Conservation (phyloP, 495 filamentous ascomycete genomes). For the Bombardia bombarda region DNA sequence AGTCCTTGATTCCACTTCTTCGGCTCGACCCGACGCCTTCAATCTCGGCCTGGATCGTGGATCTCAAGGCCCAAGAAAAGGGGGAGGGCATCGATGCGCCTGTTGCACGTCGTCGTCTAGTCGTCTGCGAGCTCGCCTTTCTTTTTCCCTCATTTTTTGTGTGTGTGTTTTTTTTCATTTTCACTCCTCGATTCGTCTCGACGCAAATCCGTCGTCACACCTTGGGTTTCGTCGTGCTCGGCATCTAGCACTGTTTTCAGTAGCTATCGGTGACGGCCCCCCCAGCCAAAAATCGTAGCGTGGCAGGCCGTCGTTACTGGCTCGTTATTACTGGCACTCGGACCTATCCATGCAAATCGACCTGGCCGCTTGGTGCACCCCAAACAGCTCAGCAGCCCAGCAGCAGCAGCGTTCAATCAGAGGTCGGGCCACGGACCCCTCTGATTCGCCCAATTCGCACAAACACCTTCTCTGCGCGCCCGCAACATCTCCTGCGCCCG, state of each 20-base stretch:
- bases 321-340: too few relatives aligned
- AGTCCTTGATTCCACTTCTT: background rate
- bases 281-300: conserved; percentile 13
- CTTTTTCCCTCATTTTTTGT: conserved; percentile 1
- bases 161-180: conserved; percentile 3
- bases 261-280: conserved; percentile 3
- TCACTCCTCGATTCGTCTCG: too few relatives aligned
- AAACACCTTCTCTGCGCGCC: conserved; percentile 28
- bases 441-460: conserved; percentile 27
- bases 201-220: too few relatives aligned
- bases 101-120: background rate
- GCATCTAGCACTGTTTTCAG: conserved; percentile 3
- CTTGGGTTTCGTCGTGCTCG: background rate
- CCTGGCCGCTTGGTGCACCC: background rate
- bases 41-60: background rate
- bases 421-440: conserved; percentile 13
- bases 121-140: conserved; percentile 1
- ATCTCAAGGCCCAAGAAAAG: background rate
- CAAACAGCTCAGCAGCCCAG: background rate
- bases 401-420: conserved; percentile 9
- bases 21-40: conserved; percentile 1
- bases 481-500: conserved; percentile 24
- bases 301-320: conserved; percentile 16
- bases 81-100: background rate
- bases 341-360: conserved; percentile 11